Base-by-base conservation (phyloP, 192 early-diverging fungal species). In the Mortierella antarctica region DNA sequence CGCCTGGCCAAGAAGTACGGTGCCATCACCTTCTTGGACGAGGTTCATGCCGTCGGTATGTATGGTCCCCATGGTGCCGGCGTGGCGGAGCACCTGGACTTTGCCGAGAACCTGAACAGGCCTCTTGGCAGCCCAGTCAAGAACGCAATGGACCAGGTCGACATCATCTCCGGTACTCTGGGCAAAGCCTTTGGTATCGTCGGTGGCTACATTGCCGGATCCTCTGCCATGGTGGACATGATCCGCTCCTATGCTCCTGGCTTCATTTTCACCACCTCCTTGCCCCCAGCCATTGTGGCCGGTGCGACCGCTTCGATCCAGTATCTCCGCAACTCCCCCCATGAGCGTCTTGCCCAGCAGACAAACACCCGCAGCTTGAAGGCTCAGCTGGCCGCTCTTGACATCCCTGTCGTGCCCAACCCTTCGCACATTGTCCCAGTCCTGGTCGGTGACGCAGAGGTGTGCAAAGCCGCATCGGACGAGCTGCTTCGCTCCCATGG, bases 41-140 rank as follows among this genome's bases (percentile, higher is more conserved):
- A 98, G 82, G 97, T 98, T 42, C 97, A 98, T 70, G 96, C 97
- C n/a, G 97, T 98, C n/a, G 97, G 97, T 67, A 97, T 98, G 96
- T 98, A 98, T 78, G 97, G 97, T 10, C 88, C 91, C 17, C 91
- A 92, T 63, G 97, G 96, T 64, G 96, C 92, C 40, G 97, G 97
- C 68, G 96, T 98, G 39, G 96, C 97, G 51, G 96, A 97, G 84
- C 94, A 98, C 85, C 87, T 96, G 62, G 93, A 97, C 79, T 93
- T 90, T 83, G 86, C 89, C n/a, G 84, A 88, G 57, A 93, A 92
- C 73, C 81, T 89, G 49, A 62, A 59, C 48, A 77, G 88, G 18
- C 86, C 87, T 42, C 67, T 71, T 41, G 72, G 51, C 14, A 78
- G 75, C 50, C 84, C 87, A 57, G 40, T 72, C 41, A 85, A 89